Percentiles rank a stretch among this genome's conserved stretches.
phyloP scores from a whole-genome alignment of 2,329 filamentous ascomycete species.

The Eutypa lata region DNA sequence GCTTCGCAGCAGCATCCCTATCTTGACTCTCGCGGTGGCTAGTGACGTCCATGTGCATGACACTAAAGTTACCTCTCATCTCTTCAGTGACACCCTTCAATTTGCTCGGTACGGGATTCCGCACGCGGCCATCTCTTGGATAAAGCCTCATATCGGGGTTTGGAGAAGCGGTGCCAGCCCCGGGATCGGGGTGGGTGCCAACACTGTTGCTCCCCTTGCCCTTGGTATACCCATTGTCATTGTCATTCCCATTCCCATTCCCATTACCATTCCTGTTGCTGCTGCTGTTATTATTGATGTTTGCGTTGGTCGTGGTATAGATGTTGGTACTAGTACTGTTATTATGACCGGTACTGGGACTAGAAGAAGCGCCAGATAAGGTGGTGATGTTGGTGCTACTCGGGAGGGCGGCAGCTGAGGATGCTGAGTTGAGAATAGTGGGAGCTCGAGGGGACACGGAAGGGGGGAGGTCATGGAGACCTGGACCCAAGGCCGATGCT shows the following conservation, averaged over 20 bases:
- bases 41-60: constrained; percentile 58
- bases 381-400: too few species aligned
- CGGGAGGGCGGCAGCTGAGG: too few species aligned
- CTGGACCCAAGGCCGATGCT: neutral
- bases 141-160: constrained; percentile 24
- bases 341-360: neutral
- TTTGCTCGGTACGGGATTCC: constrained; percentile 60
- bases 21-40: constrained; percentile 43
- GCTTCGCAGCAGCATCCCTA: constrained; percentile 54
- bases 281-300: neutral
- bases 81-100: constrained; percentile 56
- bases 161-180: constrained; percentile 7
- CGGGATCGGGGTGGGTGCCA: neutral
- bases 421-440: too few species aligned
- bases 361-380: neutral
- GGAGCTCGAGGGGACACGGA: neutral
- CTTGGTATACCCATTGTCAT: neutral
- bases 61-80: constrained; percentile 58
- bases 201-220: neutral
- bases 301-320: neutral
- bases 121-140: constrained; percentile 45
- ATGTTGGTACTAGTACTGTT: neutral
- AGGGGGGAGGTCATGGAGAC: neutral
- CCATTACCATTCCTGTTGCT: constrained; percentile 1
- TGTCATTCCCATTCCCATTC: neutral